phyloP scores from a whole-genome alignment of 768 basidiomycete genomes.

The Hydnomerulius pinastri region DNA sequence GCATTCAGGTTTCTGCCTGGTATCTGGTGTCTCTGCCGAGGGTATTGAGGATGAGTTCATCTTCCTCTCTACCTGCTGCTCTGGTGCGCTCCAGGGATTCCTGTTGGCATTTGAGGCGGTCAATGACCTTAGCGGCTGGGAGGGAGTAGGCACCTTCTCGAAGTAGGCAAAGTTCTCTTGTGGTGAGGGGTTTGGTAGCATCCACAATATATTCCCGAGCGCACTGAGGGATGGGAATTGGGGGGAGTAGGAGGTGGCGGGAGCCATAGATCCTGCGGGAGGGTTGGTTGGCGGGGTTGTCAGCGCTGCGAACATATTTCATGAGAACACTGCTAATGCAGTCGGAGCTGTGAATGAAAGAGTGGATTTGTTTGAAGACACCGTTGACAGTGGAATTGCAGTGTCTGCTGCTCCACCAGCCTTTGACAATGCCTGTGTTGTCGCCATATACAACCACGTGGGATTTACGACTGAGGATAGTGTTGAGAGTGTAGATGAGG shows the following conservation, averaged over 20 bases:
- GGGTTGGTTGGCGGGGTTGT: no score
- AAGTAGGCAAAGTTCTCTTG: neutral
- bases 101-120: neutral
- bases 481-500: constrained; percentile 25
- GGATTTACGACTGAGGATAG: neutral
- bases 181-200: neutral
- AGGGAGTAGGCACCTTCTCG: neutral
- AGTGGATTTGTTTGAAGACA: constrained; percentile 31
- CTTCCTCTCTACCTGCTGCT: no score
- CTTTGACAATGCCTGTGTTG: constrained; percentile 43
- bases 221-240: constrained; percentile 3
- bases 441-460: constrained; percentile 36
- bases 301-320: neutral
- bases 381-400: constrained; percentile 31
- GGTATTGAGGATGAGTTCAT: no score
- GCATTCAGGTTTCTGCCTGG: no score
- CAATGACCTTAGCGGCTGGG: constrained; percentile 1
- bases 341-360: neutral
- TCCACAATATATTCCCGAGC: neutral
- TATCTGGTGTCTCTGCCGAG: no score
- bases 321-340: neutral
- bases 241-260: constrained; percentile 17
- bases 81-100: neutral
- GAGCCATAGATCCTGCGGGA: no score
- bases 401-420: constrained; percentile 43